These are phyloP conservation scores for Panicum virgatum DNA, from an alignment of 202 grass and related monocot species.

Conservation along the genomic window DNA sequence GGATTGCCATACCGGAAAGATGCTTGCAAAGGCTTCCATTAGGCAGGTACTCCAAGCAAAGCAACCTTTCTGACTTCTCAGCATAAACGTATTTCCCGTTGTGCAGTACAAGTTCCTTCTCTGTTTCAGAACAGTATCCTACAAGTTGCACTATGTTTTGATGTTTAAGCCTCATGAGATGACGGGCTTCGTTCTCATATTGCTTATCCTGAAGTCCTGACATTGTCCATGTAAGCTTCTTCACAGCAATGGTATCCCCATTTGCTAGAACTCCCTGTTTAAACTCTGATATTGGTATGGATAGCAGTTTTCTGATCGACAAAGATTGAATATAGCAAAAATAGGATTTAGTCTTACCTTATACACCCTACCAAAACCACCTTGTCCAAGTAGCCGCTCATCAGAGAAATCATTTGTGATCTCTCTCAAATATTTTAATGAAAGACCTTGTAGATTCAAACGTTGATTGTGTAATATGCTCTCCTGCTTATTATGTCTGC, in stretches of 20 bases:
- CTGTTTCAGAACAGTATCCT: not conserved
- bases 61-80: not conserved
- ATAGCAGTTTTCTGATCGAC: no score
- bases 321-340: not conserved
- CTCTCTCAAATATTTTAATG: not conserved
- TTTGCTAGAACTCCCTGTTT: not conserved
- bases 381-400: not conserved
- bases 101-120: not conserved
- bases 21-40: not conserved
- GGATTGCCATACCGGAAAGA: constrained; percentile 10
- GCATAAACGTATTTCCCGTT: not conserved
- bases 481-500: not conserved
- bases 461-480: not conserved
- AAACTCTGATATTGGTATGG: not conserved
- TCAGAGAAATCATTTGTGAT: constrained; percentile 3
- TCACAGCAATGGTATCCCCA: not conserved
- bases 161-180: constrained; percentile 1
- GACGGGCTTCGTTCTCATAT: not conserved
- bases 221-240: not conserved
- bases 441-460: not conserved
- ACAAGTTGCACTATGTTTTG: constrained; percentile 1
- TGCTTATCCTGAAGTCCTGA: not conserved
- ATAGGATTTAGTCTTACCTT: not conserved
- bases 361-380: constrained; percentile 17
- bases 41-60: not conserved